Conservation (phyloP, 768 basidiomycete species). For the Leccinum sublutescens region DNA sequence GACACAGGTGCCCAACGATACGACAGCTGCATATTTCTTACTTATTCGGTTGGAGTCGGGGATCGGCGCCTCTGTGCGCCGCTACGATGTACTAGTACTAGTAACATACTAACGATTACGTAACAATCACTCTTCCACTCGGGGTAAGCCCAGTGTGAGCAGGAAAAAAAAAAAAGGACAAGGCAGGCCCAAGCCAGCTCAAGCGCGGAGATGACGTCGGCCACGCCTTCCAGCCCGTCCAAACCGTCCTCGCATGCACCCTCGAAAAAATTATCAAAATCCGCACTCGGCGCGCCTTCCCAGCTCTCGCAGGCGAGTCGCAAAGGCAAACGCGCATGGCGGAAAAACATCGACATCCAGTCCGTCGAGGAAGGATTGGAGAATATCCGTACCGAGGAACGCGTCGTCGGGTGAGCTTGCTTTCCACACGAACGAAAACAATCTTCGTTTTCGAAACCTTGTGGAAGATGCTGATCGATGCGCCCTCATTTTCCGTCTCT, state of each 20-base stretch:
- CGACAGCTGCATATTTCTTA: no score
- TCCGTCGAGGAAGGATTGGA: slow-evolving; percentile 78
- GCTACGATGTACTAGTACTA: no score
- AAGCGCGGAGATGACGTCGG: slow-evolving; percentile 8
- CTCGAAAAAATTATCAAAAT: slow-evolving; percentile 9
- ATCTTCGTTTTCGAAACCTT: neutral
- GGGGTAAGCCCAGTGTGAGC: no score
- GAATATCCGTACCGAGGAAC: slow-evolving; percentile 74
- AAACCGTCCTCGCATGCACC: neutral
- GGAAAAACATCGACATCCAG: slow-evolving; percentile 87
- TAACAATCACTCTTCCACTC: neutral
- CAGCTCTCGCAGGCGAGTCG: slow-evolving; percentile 61
- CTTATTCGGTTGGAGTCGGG: no score
- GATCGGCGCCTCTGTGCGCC: no score
- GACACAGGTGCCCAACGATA: no score
- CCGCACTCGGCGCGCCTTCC: slow-evolving; percentile 27
- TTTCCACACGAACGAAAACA: neutral
- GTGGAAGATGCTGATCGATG: neutral
- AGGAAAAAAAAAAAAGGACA: neutral
- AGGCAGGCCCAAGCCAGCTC: neutral
- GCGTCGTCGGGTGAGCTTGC: slow-evolving; percentile 64
- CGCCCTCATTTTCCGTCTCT: neutral
- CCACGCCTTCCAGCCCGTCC: neutral
- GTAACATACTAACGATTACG: neutral
- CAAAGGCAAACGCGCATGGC: slow-evolving; percentile 92